Conservation (phyloP, 441 rosid species). For the Metrosideros polymorpha region DNA sequence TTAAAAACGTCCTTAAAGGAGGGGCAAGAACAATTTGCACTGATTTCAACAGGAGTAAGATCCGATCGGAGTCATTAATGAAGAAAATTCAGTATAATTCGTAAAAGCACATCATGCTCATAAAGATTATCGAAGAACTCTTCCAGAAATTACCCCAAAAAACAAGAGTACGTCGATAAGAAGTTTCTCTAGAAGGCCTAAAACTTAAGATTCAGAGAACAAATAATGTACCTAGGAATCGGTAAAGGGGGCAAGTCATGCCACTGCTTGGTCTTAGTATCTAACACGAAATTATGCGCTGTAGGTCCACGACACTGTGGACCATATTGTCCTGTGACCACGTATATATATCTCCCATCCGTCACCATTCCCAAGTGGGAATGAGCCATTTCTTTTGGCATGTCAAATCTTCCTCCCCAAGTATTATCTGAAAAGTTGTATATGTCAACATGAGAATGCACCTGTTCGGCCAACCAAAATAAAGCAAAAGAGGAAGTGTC, state of each 20-base stretch:
- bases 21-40: background rate
- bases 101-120: background rate
- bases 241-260: constrained; percentile 58
- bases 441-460: constrained; percentile 88
- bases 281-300: constrained; percentile 70
- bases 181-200: background rate
- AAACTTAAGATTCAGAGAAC: background rate
- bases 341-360: constrained; percentile 81
- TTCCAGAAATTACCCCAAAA: background rate
- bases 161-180: background rate
- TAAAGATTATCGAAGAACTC: background rate
- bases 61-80: background rate
- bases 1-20: background rate
- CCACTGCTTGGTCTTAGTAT: constrained; percentile 80
- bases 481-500: background rate
- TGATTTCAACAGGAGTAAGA: background rate
- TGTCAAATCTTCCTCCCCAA: constrained; percentile 87
- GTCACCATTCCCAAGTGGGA: constrained; percentile 98
- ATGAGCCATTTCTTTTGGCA: constrained; percentile 99
- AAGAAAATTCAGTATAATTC: background rate
- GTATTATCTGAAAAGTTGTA: constrained; percentile 70
- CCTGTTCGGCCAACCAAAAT: constrained; percentile 23
- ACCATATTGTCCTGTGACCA: constrained; percentile 86
- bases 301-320: constrained; percentile 96
- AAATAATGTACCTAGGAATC: constrained; percentile 54